Base-by-base conservation (phyloP, 1,284 basidiomycete species). In the Moniliophthora roreri region DNA sequence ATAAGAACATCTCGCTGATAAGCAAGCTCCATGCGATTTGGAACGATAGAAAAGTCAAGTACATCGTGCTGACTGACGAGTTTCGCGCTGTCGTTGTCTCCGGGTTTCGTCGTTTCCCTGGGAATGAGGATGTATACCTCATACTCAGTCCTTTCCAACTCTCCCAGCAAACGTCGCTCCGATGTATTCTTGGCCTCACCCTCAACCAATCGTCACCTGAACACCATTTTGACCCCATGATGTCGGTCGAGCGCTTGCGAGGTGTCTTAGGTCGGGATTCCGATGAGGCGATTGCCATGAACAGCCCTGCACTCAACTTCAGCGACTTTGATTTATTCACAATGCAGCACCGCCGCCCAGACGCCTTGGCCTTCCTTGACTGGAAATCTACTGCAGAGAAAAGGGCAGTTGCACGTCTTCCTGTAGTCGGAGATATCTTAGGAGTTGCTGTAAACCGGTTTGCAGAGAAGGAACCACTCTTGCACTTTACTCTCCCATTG, bases 321-420 rank as follows among this genome's bases (percentile, higher is more conserved):
- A 16, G n/a, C 8, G 55, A 53, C 26, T 56, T 56, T 32, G 55
- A 56, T 26, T 16, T 52, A 8, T 56, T 50, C 41, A 50, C 55
- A 3, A 40, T 56, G 32, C 52, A 56, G 21, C 55, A 52, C 7
- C 36, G 34, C 40, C 13, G 18, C 10, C 23, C 36, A 2, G 46
- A 23, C 32, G 35, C 35, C 8, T 11, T n/a, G 4, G 46, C 38
- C 7, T 52, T 56, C 18, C 9, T 56, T 18, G 18, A 51, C 11
- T 56, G 55, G 55, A 53, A 53, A n/a, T n/a, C n/a, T n/a, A n/a
- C n/a, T n/a, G n/a, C n/a, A n/a, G n/a, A n/a, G n/a, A n/a, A n/a
- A n/a, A n/a, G n/a, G n/a, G n/a, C n/a, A n/a, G n/a, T n/a, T n/a
- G n/a, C n/a, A n/a, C n/a, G n/a, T n/a, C n/a, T n/a, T n/a, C n/a